Conservation (phyloP, 768 basidiomycete genomes). For the Scleroderma bovista region DNA sequence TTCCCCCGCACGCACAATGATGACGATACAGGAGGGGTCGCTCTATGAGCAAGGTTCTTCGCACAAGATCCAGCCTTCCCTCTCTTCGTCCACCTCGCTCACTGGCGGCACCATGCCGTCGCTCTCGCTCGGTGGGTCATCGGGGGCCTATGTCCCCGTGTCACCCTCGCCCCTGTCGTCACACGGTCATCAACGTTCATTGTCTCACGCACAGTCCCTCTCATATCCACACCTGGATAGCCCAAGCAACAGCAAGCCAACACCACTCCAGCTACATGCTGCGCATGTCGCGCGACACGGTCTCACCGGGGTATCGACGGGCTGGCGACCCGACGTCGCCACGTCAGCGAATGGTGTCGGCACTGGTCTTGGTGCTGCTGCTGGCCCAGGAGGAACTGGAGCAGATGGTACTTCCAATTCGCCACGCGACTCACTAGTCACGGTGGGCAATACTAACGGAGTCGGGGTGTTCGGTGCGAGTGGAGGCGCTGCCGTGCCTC, state of each 20-base stretch:
- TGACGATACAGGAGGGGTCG: slow-evolving; percentile 41
- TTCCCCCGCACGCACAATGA: slow-evolving; percentile 7
- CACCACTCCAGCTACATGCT: slow-evolving; percentile 73
- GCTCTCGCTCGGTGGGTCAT: slow-evolving; percentile 43
- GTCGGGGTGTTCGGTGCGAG: slow-evolving; percentile 24
- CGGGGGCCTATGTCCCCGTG: slow-evolving; percentile 41
- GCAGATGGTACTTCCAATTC: slow-evolving; percentile 30
- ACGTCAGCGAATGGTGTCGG: not conserved
- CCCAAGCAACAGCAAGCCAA: slow-evolving; percentile 43
- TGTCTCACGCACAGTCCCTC: not conserved
- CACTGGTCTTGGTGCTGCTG: slow-evolving; percentile 18
- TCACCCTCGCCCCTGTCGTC: slow-evolving; percentile 34
- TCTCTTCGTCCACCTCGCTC: slow-evolving; percentile 28
- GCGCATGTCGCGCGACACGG: slow-evolving; percentile 81
- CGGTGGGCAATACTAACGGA: slow-evolving; percentile 44
- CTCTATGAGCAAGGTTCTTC: slow-evolving; percentile 43
- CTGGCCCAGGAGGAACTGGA: slow-evolving; percentile 36
- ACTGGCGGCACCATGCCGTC: slow-evolving; percentile 33
- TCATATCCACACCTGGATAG: slow-evolving; percentile 4
- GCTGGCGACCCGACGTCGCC: slow-evolving; percentile 50
- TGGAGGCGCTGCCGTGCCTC: slow-evolving; percentile 52
- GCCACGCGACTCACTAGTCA: slow-evolving; percentile 70
- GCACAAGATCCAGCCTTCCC: slow-evolving; percentile 43
- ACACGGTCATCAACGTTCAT: not conserved
- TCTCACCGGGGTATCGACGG: slow-evolving; percentile 75